phyloP scores from a whole-genome alignment of 495 filamentous ascomycete species.

The Rhypophila decipiens region DNA sequence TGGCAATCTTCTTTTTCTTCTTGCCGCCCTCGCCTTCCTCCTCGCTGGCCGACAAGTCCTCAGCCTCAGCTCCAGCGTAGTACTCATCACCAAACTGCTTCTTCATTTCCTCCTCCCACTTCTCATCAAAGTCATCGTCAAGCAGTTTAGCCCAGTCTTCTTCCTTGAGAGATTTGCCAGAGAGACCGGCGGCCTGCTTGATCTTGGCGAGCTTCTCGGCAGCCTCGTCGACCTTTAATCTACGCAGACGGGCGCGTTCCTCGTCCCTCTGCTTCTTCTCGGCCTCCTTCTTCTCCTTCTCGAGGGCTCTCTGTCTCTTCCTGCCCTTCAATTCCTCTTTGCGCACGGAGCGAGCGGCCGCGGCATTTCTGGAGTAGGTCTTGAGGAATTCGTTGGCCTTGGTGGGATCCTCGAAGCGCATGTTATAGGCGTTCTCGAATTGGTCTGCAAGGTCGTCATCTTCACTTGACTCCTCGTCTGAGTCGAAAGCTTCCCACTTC shows the following conservation, averaged over 20 bases:
- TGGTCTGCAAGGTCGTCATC: constrained; percentile 74
- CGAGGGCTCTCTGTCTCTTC: constrained; percentile 68
- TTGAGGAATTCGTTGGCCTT: constrained; percentile 76
- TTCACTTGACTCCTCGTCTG: constrained; percentile 84
- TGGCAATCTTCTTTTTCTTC: constrained; percentile 60
- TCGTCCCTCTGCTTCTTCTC: constrained; percentile 70
- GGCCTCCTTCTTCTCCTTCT: constrained; percentile 67
- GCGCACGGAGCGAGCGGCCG: constrained; percentile 71
- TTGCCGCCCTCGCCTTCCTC: constrained; percentile 15
- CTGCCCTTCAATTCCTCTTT: constrained; percentile 71
- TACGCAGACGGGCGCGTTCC: constrained; percentile 76
- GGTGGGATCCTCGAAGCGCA: constrained; percentile 88
- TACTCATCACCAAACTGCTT: constrained; percentile 83
- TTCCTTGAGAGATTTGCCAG: constrained; percentile 59
- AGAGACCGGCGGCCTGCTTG: constrained; percentile 77
- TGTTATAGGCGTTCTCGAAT: constrained; percentile 91
- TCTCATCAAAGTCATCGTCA: constrained; percentile 75
- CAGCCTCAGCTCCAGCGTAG: constrained; percentile 58
- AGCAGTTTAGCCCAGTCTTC: constrained; percentile 76
- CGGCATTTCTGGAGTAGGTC: constrained; percentile 81
- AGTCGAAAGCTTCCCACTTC: constrained; percentile 73
- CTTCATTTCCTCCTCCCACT: constrained; percentile 85
- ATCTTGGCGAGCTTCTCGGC: constrained; percentile 77
- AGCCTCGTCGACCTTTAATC: constrained; percentile 81
- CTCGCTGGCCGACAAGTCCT: not conserved